Evolutionary conservation across 108 stramenopile genomes (phyloP).

Genomic region (Cyclotella choctawhatcheeana): DNA sequence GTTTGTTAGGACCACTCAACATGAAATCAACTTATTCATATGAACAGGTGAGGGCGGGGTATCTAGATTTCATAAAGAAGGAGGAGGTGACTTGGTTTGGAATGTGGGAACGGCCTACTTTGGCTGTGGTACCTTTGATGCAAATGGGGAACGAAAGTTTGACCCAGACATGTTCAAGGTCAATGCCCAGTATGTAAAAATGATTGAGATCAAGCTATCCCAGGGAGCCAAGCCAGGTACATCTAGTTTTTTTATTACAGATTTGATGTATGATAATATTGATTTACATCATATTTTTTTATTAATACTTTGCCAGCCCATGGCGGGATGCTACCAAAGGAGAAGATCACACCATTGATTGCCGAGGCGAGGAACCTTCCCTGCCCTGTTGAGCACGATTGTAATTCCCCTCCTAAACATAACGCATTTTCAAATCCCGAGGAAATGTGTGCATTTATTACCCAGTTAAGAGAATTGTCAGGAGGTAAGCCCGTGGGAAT

Average conservation of each 20-base stretch:
- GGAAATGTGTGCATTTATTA: constrained; percentile 77
- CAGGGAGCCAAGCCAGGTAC: constrained; percentile 95
- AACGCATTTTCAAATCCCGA: constrained; percentile 75
- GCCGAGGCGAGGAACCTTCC: constrained; percentile 81
- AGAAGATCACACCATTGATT: constrained; percentile 81
- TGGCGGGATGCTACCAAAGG: constrained; percentile 85
- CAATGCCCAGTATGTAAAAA: constrained; percentile 54
- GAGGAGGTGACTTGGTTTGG: constrained; percentile 89
- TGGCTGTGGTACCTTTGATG: constrained; percentile 75
- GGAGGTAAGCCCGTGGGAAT: constrained; percentile 87
- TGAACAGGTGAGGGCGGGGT: constrained; percentile 93
- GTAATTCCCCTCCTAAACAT: constrained; percentile 80
- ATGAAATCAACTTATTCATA: no score
- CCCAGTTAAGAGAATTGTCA: constrained; percentile 64
- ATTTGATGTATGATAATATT: no score
- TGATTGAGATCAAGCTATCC: constrained; percentile 91
- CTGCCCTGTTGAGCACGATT: constrained; percentile 66
- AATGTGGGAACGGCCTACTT: constrained; percentile 94
- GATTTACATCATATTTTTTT: no score
- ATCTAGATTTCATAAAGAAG: constrained; percentile 64
- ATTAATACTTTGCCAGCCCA: no score
- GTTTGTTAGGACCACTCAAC: no score
- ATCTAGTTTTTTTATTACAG: no score
- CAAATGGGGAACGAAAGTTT: constrained; percentile 63
- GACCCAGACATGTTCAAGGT: constrained; percentile 63